A percentile compares a stretch with the other conserved stretches of the same genome.
Conservation (phyloP, 139 green algal genomes). For the Chlorella sp. region DNA sequence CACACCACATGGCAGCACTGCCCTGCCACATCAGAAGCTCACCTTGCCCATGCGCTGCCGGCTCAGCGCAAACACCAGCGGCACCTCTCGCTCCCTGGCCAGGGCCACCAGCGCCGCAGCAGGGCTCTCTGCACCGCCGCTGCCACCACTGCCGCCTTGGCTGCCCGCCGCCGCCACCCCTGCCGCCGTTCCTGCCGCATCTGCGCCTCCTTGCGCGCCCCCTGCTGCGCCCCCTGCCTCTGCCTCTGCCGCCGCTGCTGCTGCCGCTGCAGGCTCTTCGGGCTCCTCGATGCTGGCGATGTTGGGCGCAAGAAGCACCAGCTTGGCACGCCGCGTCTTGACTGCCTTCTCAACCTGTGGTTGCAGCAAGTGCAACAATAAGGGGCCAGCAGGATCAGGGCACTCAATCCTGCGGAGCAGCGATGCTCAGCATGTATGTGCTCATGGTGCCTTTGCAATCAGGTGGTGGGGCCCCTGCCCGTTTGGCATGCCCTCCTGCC, state of each 20-base stretch:
- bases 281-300: conserved; percentile 62
- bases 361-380: too few species aligned
- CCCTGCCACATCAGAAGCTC: too few species aligned
- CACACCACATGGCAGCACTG: too few species aligned
- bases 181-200: neutral
- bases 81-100: conserved; percentile 16
- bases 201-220: neutral
- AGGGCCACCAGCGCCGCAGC: conserved; percentile 8
- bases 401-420: too few species aligned
- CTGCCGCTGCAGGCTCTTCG: neutral
- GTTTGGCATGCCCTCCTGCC: too few species aligned
- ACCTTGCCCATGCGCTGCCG: conserved; percentile 50
- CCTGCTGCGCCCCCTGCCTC: neutral
- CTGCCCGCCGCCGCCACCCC: neutral
- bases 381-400: too few species aligned
- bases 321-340: conserved; percentile 54
- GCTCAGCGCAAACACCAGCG: conserved; percentile 48
- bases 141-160: too few species aligned
- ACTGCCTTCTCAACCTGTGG: conserved; percentile 83
- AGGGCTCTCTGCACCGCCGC: neutral
- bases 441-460: too few species aligned
- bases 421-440: too few species aligned
- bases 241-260: neutral
- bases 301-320: conserved; percentile 84
- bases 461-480: too few species aligned